A percentile compares a stretch with the other conserved stretches of the same genome.
Conservation (phyloP, 192 early-diverging fungal genomes). For the Podila clonocystis region DNA sequence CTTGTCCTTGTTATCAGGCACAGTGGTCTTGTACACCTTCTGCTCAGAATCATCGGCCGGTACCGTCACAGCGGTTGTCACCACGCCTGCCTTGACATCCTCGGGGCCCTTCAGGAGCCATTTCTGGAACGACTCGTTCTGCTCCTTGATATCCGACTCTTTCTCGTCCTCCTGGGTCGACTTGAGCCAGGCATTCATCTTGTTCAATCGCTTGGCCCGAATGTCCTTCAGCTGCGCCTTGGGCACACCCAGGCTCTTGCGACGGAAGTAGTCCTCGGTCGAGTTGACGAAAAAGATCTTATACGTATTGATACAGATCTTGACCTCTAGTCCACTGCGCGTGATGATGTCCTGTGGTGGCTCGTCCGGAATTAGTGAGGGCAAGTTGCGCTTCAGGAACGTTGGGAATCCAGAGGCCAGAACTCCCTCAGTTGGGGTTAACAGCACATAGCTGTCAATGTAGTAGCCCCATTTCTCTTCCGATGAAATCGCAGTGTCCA, state of each 20-base stretch:
- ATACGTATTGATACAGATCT: constrained; percentile 98
- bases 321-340: constrained; percentile 85
- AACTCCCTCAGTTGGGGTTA: constrained; percentile 85
- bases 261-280: constrained; percentile 92
- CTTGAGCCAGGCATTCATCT: constrained; percentile 51
- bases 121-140: constrained; percentile 20
- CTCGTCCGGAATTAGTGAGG: constrained; percentile 50
- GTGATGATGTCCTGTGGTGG: constrained; percentile 54
- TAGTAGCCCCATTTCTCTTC: constrained; percentile 97
- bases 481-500: constrained; percentile 80
- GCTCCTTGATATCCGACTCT: constrained; percentile 18
- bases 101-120: constrained; percentile 44
- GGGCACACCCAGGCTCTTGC: constrained; percentile 26
- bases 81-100: constrained; percentile 20
- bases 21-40: constrained; percentile 30
- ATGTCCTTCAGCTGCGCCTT: constrained; percentile 20
- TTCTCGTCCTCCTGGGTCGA: constrained; percentile 22
- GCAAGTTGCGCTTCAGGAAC: constrained; percentile 78
- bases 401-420: constrained; percentile 67
- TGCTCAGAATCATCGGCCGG: constrained; percentile 19
- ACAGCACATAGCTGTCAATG: constrained; percentile 93
- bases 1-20: constrained; percentile 9
- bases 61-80: constrained; percentile 14
- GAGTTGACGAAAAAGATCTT: constrained; percentile 96
- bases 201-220: constrained; percentile 22